Conservation (phyloP, 2,329 filamentous ascomycete genomes). For the Metarhizium rileyi region DNA sequence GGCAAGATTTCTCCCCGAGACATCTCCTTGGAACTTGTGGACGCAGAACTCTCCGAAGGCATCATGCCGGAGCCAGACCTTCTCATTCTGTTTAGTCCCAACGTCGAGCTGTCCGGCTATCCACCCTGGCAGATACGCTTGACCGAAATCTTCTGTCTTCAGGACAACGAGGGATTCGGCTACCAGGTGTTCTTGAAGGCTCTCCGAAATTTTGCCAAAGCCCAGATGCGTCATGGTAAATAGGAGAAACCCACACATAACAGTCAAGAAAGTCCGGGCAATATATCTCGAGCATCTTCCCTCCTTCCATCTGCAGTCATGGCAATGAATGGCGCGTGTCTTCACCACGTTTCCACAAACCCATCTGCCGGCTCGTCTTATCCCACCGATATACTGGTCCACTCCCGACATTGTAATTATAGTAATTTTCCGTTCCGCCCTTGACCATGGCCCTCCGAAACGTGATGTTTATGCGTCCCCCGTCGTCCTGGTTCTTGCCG, state of each 20-base stretch:
- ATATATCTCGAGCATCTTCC: too few relatives aligned
- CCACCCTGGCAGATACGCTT: constrained; percentile 93
- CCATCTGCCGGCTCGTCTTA: constrained; percentile 39
- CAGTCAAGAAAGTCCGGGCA: background rate
- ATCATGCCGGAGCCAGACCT: constrained; percentile 87
- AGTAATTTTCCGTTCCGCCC: constrained; percentile 72
- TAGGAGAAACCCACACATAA: constrained; percentile 20
- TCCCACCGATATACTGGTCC: constrained; percentile 64
- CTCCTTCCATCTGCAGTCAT: background rate
- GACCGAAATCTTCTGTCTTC: constrained; percentile 81
- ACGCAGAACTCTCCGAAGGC: constrained; percentile 71
- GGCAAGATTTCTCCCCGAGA: constrained; percentile 73
- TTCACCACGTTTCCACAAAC: constrained; percentile 21
- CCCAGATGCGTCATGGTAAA: constrained; percentile 78
- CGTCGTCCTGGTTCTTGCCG: constrained; percentile 51
- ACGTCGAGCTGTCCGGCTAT: constrained; percentile 79
- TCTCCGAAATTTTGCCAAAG: constrained; percentile 73
- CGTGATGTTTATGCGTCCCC: constrained; percentile 66
- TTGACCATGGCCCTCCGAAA: constrained; percentile 62
- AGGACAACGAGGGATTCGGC: constrained; percentile 72
- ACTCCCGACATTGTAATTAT: constrained; percentile 69
- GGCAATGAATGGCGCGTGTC: background rate
- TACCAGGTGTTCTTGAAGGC: constrained; percentile 90
- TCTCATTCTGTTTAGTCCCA: constrained; percentile 75
- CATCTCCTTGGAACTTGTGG: constrained; percentile 76